Evolutionary conservation across 78 protist species (phyloP).

Genomic region (Dictyostelium discoideum): DNA sequence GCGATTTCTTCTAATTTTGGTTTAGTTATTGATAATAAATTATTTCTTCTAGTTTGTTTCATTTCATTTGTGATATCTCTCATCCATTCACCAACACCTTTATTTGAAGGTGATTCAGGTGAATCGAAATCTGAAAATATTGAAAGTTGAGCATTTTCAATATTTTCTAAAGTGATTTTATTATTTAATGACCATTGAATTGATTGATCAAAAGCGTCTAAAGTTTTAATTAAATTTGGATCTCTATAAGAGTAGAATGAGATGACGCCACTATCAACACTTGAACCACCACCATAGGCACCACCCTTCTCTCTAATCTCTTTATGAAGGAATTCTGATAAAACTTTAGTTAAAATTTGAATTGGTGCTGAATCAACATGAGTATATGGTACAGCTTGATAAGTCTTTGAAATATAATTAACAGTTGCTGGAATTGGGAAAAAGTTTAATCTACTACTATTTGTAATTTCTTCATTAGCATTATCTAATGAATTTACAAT

Average conservation of each 20-base stretch:
- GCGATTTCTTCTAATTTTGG: constrained; percentile 54
- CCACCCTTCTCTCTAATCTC: constrained; percentile 95
- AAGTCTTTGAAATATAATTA: constrained; percentile 33
- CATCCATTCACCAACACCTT: constrained; percentile 78
- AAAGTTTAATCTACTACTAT: background rate
- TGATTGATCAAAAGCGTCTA: constrained; percentile 49
- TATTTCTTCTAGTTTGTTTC: constrained; percentile 77
- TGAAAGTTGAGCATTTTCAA: constrained; percentile 82
- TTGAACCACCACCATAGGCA: constrained; percentile 94
- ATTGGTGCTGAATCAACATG: constrained; percentile 45
- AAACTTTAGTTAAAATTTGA: constrained; percentile 32
- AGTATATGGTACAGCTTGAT: constrained; percentile 32
- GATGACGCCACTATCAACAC: constrained; percentile 33
- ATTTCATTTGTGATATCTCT: constrained; percentile 72
- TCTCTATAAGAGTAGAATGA: constrained; percentile 88
- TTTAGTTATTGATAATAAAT: constrained; percentile 23
- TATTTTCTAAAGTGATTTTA: constrained; percentile 23
- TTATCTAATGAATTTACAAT: background rate
- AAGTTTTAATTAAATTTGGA: constrained; percentile 71
- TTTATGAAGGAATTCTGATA: constrained; percentile 86
- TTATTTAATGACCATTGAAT: constrained; percentile 32
- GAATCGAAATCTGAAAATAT: constrained; percentile 84
- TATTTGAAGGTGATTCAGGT: constrained; percentile 84
- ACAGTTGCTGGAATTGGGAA: constrained; percentile 56
- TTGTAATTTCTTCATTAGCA: no score